Evolutionary conservation across 805 yeast species (phyloP), one percentile per base, ranked within the genome.

Genomic region (Candida adriatica): DNA sequence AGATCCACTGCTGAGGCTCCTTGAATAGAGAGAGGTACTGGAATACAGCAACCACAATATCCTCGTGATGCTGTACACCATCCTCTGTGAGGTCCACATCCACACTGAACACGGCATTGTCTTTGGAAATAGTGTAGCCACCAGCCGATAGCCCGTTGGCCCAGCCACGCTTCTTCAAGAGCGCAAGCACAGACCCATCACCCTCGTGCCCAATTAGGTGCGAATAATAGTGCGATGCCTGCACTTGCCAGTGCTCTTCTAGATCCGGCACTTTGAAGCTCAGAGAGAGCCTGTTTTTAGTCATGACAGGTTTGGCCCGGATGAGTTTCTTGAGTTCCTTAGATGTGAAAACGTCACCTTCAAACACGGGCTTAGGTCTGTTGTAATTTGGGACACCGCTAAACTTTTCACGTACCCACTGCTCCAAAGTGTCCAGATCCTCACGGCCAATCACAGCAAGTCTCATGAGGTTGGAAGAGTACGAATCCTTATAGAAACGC

Each of bases 131-230:
- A 21, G 72, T 68, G 43, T 74, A 67, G 24, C 73, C 68, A 7
- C 95, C 95, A 20, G 87, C 75, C 22, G 86, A 73, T 31, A 90
- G 65, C 13, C 73, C 79, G 43, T 73, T 80, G 6, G 90, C 95
- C 86, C 88, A 83, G 10, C 88, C 82, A 41, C 70, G 62, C 20
- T 60, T 53, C 58, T 86, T 90, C 43, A 90, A 69, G 42, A 66
- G 69, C 34, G 77, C 71, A 21, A 86, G 64, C 13, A 90, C 55
- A 2, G 96, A 86, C 2, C 97, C 97, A 29, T 78, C 68, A 29
- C 92, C 83, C 60, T 90, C 98, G 56, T 90, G 97, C 24, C 97
- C 97, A 29, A 90, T 61, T 32, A 92, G 63, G 55, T 92, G 96
- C 14, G 88, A 73, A 43, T 63, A 70, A 56, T 86, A 82, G 34